Evolutionary conservation across 164 flowering plant species (phyloP), one percentile per base, ranked within the genome.

Genomic region (Santalum album): DNA sequence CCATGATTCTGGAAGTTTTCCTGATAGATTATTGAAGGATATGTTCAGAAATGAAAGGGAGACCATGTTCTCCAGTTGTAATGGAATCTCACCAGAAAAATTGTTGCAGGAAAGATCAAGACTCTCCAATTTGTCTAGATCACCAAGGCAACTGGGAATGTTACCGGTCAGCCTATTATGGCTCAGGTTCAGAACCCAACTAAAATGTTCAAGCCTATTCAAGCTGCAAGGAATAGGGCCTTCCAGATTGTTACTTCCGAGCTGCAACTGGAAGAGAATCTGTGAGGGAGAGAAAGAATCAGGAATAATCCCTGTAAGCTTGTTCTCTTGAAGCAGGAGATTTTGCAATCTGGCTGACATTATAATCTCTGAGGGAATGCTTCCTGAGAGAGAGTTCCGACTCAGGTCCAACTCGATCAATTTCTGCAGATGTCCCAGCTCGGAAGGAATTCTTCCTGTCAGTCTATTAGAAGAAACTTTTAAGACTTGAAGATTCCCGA

Each of bases 381-480:
- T 57, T 32, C 67, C 67, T 16, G 62, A 34, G 27, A 63, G 45
- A 51, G 1, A 18, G 22, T 63, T 63, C 40, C 20, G 19, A 32
- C 67, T 63, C 36, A 72, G 59, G 32, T 72, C 67, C 43, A 72
- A 40, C 14, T 54, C 25, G 19, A 53, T 54, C 26, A 65, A n/a
- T 51, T 53, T 53, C 39, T 19, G 40, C 42, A 65, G 68, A 16
- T 43, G 34, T 26, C 60, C 45, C 58, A 68, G 29, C 27, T 65
- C 68, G 22, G 48, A 38, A 15, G 76, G 76, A 50, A 72, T 57
- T 39, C 49, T 56, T 35, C 70, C 72, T 1, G 54, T 62, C 26
- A 72, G 57, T 43, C 58, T 55, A 55, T 72, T 72, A 4, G 69
- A 57, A 49, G 69, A 57, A 21, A 61, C 9, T 40, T 40, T 39